Conservation (phyloP, 805 yeast genomes). For the Metschnikowia continentalis region DNA sequence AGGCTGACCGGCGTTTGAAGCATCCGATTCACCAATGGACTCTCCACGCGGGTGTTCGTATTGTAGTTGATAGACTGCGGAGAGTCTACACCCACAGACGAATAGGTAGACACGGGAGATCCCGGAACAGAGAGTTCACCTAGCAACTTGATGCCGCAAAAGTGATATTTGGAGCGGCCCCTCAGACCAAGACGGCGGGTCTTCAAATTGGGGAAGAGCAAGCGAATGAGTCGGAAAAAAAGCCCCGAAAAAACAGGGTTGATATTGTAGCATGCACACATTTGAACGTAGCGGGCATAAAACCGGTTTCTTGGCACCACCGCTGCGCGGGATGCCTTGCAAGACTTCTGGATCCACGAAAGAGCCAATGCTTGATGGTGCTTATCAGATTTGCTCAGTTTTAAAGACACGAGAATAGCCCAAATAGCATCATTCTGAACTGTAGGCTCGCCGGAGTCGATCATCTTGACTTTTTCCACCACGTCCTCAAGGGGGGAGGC, state of each 20-base stretch:
- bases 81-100: slow-evolving; percentile 11
- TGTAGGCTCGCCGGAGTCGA: slow-evolving; percentile 7
- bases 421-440: slow-evolving; percentile 8
- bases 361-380: slow-evolving; percentile 77
- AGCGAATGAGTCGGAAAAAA: slow-evolving; percentile 50
- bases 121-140: slow-evolving; percentile 15
- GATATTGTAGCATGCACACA: slow-evolving; percentile 38
- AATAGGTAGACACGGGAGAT: slow-evolving; percentile 18
- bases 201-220: slow-evolving; percentile 51
- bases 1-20: slow-evolving; percentile 19
- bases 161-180: slow-evolving; percentile 80
- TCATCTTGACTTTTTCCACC: slow-evolving; percentile 11
- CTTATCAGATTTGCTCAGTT: slow-evolving; percentile 39
- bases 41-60: slow-evolving; percentile 9
- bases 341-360: slow-evolving; percentile 71
- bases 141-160: slow-evolving; percentile 61
- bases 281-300: slow-evolving; percentile 38
- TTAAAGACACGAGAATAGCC: slow-evolving; percentile 5
- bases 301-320: slow-evolving; percentile 42
- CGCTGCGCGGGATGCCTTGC: slow-evolving; percentile 45
- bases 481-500: slow-evolving; percentile 10
- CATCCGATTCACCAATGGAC: slow-evolving; percentile 7
- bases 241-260: slow-evolving; percentile 72
- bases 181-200: slow-evolving; percentile 80
- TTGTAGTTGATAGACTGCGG: slow-evolving; percentile 15